Percentiles rank a stretch among this genome's conserved stretches.
phyloP scores from a whole-genome alignment of 306 rosid species.

The Dalbergia cochinchinensis region DNA sequence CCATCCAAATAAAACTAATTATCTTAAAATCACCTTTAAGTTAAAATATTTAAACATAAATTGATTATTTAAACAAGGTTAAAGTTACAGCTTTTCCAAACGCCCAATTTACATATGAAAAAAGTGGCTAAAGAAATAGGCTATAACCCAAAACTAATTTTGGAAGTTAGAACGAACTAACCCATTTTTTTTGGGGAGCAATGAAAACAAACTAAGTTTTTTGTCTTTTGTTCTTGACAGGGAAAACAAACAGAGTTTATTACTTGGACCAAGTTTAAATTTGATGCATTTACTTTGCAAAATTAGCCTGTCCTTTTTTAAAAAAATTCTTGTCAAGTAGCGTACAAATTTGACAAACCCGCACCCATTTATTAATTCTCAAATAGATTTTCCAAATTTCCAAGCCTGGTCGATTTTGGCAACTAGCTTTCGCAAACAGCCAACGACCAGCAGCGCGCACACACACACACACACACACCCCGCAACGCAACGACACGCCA shows the following conservation, averaged over 20 bases:
- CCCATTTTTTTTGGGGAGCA: too few species aligned
- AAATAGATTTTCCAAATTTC: conserved; percentile 14
- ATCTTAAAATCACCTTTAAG: too few species aligned
- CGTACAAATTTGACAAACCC: background rate
- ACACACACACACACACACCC: background rate
- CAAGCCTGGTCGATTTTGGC: conserved; percentile 1
- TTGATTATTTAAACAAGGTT: too few species aligned
- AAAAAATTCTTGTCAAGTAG: background rate
- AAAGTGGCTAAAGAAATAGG: too few species aligned
- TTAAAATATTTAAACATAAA: too few species aligned
- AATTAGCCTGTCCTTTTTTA: background rate
- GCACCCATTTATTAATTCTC: background rate
- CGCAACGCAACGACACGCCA: background rate
- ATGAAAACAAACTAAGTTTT: background rate
- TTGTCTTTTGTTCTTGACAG: too few species aligned
- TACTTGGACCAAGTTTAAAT: background rate
- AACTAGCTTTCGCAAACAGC: conserved; percentile 6
- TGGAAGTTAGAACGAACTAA: too few species aligned
- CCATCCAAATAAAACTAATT: too few species aligned
- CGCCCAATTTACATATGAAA: too few species aligned
- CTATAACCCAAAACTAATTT: too few species aligned
- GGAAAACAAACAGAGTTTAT: background rate
- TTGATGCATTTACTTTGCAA: background rate
- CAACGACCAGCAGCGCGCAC: conserved; percentile 38
- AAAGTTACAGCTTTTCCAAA: too few species aligned